A percentile compares a stretch with the other conserved stretches of the same genome.
phyloP scores from a whole-genome alignment of 768 basidiomycete species.

The Galerina sulciceps region DNA sequence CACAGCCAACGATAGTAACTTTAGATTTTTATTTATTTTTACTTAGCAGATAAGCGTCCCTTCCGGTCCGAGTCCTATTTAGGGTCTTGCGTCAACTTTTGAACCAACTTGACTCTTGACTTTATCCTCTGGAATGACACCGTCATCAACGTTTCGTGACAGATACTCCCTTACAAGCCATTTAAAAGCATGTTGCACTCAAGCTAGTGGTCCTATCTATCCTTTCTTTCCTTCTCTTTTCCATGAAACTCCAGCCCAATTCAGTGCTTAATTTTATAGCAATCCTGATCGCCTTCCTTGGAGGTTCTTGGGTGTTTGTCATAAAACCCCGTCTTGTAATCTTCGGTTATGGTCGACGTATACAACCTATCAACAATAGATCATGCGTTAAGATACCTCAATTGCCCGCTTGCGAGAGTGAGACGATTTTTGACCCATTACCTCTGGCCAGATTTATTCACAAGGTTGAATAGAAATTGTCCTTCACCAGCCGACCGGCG shows the following conservation, averaged over 20 bases:
- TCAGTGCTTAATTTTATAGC: constrained; percentile 31
- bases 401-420: constrained; percentile 75
- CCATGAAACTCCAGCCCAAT: constrained; percentile 6
- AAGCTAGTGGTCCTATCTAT: not conserved
- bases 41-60: constrained; percentile 16
- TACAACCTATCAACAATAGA: constrained; percentile 49
- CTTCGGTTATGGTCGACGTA: constrained; percentile 47
- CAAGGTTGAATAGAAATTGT: constrained; percentile 49
- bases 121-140: not conserved
- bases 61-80: not conserved
- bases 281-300: constrained; percentile 42
- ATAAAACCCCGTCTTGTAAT: constrained; percentile 47
- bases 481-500: constrained; percentile 58
- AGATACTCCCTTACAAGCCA: not conserved
- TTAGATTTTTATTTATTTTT: constrained; percentile 11
- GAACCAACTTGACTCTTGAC: not conserved
- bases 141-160: not conserved
- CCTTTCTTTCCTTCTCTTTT: not conserved
- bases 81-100: not conserved
- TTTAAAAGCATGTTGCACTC: not conserved
- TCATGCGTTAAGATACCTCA: constrained; percentile 54
- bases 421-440: constrained; percentile 20
- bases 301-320: constrained; percentile 50
- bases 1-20: constrained; percentile 12
- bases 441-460: not conserved